phyloP scores from a whole-genome alignment of 306 rosid genomes.

The Lupinus albus region DNA sequence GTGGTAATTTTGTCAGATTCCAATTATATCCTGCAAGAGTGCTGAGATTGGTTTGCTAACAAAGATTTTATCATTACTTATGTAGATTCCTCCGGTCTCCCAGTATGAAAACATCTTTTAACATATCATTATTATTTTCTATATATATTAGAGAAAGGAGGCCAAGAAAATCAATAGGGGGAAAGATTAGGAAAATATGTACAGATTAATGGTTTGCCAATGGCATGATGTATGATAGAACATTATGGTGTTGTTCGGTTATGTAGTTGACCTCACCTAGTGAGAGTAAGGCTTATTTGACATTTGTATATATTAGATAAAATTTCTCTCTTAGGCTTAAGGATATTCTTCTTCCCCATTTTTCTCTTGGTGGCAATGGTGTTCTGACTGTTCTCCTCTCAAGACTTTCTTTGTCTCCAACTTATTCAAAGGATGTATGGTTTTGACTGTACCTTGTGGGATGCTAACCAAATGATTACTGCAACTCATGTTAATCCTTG shows the following conservation, averaged over 20 bases:
- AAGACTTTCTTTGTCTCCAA: not conserved
- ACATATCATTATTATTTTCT: no score
- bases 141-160: no score
- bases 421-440: not conserved
- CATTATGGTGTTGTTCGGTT: no score
- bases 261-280: no score
- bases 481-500: not conserved
- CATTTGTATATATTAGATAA: no score
- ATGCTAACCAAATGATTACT: not conserved
- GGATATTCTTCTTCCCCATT: not conserved
- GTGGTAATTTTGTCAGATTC: not conserved
- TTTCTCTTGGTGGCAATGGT: not conserved
- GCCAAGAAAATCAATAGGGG: no score
- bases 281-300: no score
- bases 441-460: not conserved
- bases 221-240: no score
- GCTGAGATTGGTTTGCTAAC: not conserved
- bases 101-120: no score
- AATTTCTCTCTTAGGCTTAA: not conserved
- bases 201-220: no score
- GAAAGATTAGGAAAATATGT: no score
- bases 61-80: constrained; percentile 2
- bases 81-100: not conserved
- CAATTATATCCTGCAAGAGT: not conserved
- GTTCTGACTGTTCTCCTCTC: not conserved